A percentile compares a stretch with the other conserved stretches of the same genome.
These are phyloP conservation scores for Xylaria sp. DNA, from an alignment of 495 filamentous ascomycete species.

Conservation along the genomic window DNA sequence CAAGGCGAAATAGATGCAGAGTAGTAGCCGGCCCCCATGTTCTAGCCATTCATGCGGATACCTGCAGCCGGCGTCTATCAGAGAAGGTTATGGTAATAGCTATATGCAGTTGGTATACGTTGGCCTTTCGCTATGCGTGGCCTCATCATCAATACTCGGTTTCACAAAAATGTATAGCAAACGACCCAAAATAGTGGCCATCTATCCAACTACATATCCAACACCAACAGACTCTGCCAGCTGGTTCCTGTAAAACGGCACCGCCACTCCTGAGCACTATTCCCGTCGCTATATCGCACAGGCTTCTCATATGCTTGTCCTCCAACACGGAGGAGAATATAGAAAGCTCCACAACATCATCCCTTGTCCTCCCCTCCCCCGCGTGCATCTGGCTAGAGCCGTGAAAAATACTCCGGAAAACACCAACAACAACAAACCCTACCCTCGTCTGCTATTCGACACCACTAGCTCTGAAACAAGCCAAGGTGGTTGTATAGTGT, in stretches of 20 bases:
- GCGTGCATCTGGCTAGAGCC: background rate
- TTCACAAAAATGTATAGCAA: background rate
- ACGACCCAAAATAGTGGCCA: background rate
- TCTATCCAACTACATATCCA: background rate
- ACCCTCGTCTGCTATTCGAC: background rate
- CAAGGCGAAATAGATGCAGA: background rate
- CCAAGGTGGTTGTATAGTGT: background rate
- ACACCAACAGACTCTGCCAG: background rate
- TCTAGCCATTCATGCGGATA: background rate
- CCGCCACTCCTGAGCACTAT: background rate
- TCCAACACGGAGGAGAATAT: background rate
- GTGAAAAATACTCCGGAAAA: background rate
- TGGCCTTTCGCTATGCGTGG: background rate
- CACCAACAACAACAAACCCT: background rate
- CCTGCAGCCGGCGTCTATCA: background rate
- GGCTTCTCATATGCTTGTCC: background rate
- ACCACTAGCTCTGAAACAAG: slow-evolving; percentile 17
- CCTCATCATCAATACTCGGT: background rate
- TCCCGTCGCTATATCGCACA: background rate
- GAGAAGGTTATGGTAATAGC: background rate
- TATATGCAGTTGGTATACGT: background rate
- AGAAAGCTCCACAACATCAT: background rate
- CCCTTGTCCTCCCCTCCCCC: slow-evolving; percentile 1
- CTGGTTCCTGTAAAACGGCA: background rate
- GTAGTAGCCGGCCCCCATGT: background rate